Evolutionary conservation across 129 eudicot species (phyloP), one percentile per base, ranked within the genome.

Genomic region (Escallonia herrerae): DNA sequence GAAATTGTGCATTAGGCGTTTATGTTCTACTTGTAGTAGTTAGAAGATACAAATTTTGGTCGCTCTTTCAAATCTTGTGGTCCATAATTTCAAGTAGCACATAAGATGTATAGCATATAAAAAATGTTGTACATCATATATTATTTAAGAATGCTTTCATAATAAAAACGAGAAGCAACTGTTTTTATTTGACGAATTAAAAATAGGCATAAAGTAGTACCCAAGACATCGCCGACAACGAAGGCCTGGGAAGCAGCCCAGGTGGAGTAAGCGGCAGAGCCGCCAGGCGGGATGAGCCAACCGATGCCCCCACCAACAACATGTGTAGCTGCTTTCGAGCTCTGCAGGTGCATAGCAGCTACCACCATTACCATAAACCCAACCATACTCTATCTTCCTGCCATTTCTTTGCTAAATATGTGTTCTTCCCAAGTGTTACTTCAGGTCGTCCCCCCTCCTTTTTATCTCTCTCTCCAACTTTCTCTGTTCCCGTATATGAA

Each of bases 241-340:
- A 87, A 79, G 11, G 76, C 80, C 45, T 77, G 55, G 8, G 47
- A 1, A 2, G 86, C 74, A 12, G 95, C 88, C 91, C 91, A 87
- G 2, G 80, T 68, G 50, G 63, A 4, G 43, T 79, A 87, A 45
- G 72, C 52, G 3, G 60, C 67, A 37, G 72, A 58, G 5, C 80
- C 77, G 5, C 37, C 60, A 37, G 80, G 62, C 1, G 95, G 91
- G 7, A 84, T 58, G 4, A 1, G 45, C 95, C 95, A 87, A 22
- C 83, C 90, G 39, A 58, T 1, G 9, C 64, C n/a, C 46, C 65
- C 86, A 0, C 84, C 88, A 10, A 87, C 95, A 4, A 59, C 76
- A 64, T 90, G 86, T 14, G 81, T 83, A 15, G 87, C 83, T 54
- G 95, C 97, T 54, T 39, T 55, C 15, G 85, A 56, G 56, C 45